These are phyloP conservation scores for Pelargonium australe DNA, from an alignment of 441 rosid species.

Conservation along the genomic window DNA sequence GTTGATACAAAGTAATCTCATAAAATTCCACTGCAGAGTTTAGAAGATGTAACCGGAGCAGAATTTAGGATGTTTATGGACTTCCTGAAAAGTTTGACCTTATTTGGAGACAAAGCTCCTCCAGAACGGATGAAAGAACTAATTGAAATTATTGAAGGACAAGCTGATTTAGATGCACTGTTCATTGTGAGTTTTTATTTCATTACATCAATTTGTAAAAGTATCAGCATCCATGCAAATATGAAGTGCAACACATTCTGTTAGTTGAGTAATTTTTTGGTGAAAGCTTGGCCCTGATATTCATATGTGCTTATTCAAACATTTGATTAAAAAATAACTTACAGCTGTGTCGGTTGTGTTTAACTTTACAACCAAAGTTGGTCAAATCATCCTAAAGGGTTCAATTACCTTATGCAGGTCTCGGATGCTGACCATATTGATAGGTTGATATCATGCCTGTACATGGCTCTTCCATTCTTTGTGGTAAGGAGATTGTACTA, in stretches of 20 bases:
- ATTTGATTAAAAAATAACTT: not conserved
- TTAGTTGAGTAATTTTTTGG: not conserved
- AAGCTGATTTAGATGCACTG: slow-evolving; percentile 88
- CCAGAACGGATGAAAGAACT: slow-evolving; percentile 91
- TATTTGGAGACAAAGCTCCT: slow-evolving; percentile 93
- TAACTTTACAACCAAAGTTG: no score
- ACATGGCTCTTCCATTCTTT: slow-evolving; percentile 86
- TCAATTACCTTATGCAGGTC: slow-evolving; percentile 48
- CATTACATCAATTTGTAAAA: not conserved
- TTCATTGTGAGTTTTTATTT: slow-evolving; percentile 55
- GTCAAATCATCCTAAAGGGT: not conserved
- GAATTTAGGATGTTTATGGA: slow-evolving; percentile 99
- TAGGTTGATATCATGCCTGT: slow-evolving; percentile 88
- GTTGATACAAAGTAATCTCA: slow-evolving; percentile 14
- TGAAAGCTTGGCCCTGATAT: no score
- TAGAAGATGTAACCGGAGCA: slow-evolving; percentile 89
- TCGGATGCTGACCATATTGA: slow-evolving; percentile 85
- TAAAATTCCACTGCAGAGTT: slow-evolving; percentile 47
- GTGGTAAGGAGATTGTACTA: slow-evolving; percentile 41
- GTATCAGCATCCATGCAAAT: not conserved
- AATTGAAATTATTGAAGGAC: slow-evolving; percentile 77
- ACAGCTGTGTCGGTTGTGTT: no score
- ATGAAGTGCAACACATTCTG: not conserved
- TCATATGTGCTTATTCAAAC: not conserved
- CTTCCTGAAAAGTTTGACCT: slow-evolving; percentile 74